Evolutionary conservation across 257 asterid genomes (phyloP).

Genomic region (Scutellaria galericulata): DNA sequence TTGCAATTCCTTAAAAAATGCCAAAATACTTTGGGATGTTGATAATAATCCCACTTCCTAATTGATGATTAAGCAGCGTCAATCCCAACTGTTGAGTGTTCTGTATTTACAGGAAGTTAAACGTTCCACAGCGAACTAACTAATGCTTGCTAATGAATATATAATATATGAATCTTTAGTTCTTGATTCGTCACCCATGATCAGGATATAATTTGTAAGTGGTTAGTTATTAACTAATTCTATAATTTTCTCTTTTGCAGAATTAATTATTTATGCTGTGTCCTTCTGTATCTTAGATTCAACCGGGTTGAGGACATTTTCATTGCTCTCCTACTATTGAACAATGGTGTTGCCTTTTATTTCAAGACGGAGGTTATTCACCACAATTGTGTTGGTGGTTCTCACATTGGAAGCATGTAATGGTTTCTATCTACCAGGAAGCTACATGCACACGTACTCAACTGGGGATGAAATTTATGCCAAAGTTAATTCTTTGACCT

Average conservation of each 20-base stretch:
- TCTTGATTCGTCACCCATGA: not conserved
- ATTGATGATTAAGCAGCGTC: not conserved
- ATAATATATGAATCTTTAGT: not conserved
- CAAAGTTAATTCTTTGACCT: constrained; percentile 78
- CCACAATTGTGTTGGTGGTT: constrained; percentile 47
- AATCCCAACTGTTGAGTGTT: not conserved
- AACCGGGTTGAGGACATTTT: constrained; percentile 34
- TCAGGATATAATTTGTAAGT: not conserved
- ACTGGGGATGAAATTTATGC: constrained; percentile 55
- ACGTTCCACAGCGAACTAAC: not conserved
- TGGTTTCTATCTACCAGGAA: constrained; percentile 82
- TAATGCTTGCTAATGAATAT: not conserved
- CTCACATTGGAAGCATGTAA: constrained; percentile 47
- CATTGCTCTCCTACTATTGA: constrained; percentile 43
- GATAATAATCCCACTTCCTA: constrained; percentile 7
- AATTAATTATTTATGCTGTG: constrained; percentile 28
- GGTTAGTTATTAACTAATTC: constrained; percentile 8
- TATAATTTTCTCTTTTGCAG: constrained; percentile 36
- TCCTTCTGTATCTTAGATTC: constrained; percentile 37
- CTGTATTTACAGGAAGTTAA: not conserved
- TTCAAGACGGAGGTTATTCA: constrained; percentile 48
- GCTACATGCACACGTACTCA: constrained; percentile 71
- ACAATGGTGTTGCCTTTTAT: constrained; percentile 50
- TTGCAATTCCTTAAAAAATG: not conserved
- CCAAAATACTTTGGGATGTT: not conserved